phyloP scores from a whole-genome alignment of 2,329 filamentous ascomycete species.

The Fusarium sp. region DNA sequence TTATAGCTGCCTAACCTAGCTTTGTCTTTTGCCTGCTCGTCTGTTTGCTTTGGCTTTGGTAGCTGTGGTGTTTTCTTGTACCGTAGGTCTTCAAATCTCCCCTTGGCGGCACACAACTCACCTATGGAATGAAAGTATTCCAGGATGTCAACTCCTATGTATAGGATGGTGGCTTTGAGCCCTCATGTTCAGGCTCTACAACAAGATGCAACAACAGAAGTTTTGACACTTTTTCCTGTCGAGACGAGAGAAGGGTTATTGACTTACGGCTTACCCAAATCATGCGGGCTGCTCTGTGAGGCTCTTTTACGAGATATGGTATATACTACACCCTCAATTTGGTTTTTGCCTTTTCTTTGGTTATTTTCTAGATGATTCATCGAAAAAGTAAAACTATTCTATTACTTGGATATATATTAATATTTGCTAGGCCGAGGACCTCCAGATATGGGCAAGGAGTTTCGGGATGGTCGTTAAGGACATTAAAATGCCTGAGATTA shows the following conservation, averaged over 20 bases:
- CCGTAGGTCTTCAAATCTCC: constrained; percentile 16
- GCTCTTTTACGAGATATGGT: constrained; percentile 41
- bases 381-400: not conserved
- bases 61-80: constrained; percentile 8
- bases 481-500: constrained; percentile 39
- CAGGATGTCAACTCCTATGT: constrained; percentile 42
- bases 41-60: not conserved
- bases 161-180: constrained; percentile 42
- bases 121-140: constrained; percentile 25
- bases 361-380: not conserved
- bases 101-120: constrained; percentile 30
- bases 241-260: constrained; percentile 41
- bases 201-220: constrained; percentile 43
- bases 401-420: constrained; percentile 9
- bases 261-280: constrained; percentile 43
- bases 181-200: constrained; percentile 39
- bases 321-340: constrained; percentile 11
- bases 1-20: constrained; percentile 28
- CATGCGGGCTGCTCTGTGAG: constrained; percentile 38
- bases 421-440: constrained; percentile 33
- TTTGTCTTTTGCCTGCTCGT: constrained; percentile 4
- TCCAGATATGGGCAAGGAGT: constrained; percentile 39
- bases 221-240: constrained; percentile 41
- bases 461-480: constrained; percentile 42
- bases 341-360: constrained; percentile 2